These are phyloP conservation scores for Zea mays DNA, from an alignment of 176 grass and related monocot genomes.

Conservation along the genomic window Zm-B73-REFERENCE-NAM-5.0 NC_050099.1:205374501-205375000, in stretches of 20 bases:
- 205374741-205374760: not conserved
- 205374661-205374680: not conserved
- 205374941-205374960: not conserved
- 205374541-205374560: not conserved
- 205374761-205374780: constrained; percentile 4
- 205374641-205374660: not conserved
- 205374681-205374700: not conserved
- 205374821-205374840: not conserved
- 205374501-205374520: not conserved
- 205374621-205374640: not conserved
- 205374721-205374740: constrained; percentile 11
- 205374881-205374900: constrained; percentile 21
- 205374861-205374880: constrained; percentile 21
- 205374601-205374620: not conserved
- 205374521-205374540: not conserved
- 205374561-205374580: not conserved
- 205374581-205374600: constrained; percentile 9
- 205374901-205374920: constrained; percentile 8
- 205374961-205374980: constrained; percentile 10
- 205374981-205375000: constrained; percentile 56
- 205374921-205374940: constrained; percentile 4
- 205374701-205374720: constrained; percentile 16
- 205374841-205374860: constrained; percentile 12
- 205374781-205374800: not conserved
- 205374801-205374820: not conserved